Conservation (phyloP, 2,329 filamentous ascomycete genomes). For the Botrytis pseudocinerea region DNA sequence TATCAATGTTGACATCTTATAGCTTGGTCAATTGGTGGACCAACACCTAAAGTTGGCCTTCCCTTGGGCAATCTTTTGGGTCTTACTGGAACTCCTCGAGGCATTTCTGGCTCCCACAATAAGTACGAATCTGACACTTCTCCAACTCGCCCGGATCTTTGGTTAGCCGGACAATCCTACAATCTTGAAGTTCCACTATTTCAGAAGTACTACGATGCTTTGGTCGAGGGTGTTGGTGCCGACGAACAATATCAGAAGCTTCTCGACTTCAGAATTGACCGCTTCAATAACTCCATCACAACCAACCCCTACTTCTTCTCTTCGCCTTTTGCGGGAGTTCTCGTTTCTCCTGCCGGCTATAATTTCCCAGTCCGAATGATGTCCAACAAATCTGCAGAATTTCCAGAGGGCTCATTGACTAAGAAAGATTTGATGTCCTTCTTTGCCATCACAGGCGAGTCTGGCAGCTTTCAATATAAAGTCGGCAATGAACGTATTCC, state of each 20-base stretch:
- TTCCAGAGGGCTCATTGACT: conserved; percentile 44
- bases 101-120: conserved; percentile 52
- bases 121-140: conserved; percentile 54
- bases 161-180: conserved; percentile 18
- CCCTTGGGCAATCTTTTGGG: conserved; percentile 32
- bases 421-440: conserved; percentile 39
- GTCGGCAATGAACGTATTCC: conserved; percentile 20
- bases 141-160: conserved; percentile 51
- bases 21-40: conserved; percentile 14
- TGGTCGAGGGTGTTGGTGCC: conserved; percentile 15
- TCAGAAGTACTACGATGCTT: conserved; percentile 16
- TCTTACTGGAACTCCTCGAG: conserved; percentile 44
- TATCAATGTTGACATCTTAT: not conserved
- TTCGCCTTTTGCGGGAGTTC: conserved; percentile 40
- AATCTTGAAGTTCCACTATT: conserved; percentile 12
- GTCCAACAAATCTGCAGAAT: conserved; percentile 34
- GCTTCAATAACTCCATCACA: conserved; percentile 3
- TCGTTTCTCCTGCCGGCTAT: conserved; percentile 31
- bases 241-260: conserved; percentile 10
- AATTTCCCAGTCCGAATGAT: conserved; percentile 36
- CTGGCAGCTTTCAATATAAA: conserved; percentile 23
- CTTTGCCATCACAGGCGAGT: conserved; percentile 33
- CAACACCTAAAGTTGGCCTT: not conserved
- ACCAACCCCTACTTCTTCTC: conserved; percentile 56
- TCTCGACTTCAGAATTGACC: conserved; percentile 10